Evolutionary conservation across 225 moss, liverwort and hornwort genomes (phyloP).

Genomic region (Straminergon stramineum): DNA sequence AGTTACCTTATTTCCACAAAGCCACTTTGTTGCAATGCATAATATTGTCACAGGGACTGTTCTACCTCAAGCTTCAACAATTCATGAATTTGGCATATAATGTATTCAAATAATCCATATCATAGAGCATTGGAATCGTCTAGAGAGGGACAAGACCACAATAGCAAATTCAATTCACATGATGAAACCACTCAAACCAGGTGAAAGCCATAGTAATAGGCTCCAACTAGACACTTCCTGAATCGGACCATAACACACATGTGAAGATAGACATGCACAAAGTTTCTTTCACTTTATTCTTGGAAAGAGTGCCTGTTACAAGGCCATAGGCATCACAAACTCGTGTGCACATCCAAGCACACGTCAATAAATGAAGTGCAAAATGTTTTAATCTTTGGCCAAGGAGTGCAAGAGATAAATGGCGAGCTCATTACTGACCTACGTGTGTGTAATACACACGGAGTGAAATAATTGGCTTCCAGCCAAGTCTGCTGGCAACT

Average conservation of each 20-base stretch:
- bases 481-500: not conserved
- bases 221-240: not conserved
- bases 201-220: not conserved
- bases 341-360: not conserved
- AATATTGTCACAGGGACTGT: not conserved
- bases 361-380: slow-evolving; percentile 20
- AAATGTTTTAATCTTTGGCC: slow-evolving; percentile 11
- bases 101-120: not conserved
- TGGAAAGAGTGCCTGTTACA: not conserved
- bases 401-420: slow-evolving; percentile 8
- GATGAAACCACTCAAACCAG: not conserved
- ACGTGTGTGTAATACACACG: not conserved
- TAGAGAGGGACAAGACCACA: not conserved
- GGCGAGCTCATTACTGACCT: slow-evolving; percentile 3
- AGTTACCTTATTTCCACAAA: not conserved
- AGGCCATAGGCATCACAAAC: not conserved
- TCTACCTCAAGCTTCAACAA: not conserved
- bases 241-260: not conserved
- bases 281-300: slow-evolving; percentile 14
- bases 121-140: not conserved
- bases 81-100: not conserved
- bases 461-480: not conserved
- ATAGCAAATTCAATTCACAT: no score
- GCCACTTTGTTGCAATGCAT: not conserved
- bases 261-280: not conserved